Evolutionary conservation across 1,284 basidiomycete species (phyloP).

Genomic region (Austroboletus niveus): DNA sequence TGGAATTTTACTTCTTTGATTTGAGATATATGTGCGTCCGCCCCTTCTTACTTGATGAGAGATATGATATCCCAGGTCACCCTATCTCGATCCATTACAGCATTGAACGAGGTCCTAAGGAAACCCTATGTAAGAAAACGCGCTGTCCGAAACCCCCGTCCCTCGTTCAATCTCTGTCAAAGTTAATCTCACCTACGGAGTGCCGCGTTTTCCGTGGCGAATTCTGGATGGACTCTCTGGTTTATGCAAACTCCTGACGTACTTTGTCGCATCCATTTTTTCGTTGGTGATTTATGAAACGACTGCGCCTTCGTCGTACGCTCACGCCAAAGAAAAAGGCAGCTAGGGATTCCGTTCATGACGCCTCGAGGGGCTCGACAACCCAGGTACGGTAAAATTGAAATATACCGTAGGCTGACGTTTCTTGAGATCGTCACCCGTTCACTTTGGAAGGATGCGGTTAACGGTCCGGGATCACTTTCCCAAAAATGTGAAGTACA

Average conservation of each 20-base stretch:
- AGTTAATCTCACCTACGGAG: constrained; percentile 27
- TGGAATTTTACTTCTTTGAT: constrained; percentile 18
- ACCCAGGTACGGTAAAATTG: constrained; percentile 2
- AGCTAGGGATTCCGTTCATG: constrained; percentile 13
- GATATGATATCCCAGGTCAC: not conserved
- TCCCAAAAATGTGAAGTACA: constrained; percentile 1
- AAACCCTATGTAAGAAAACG: constrained; percentile 5
- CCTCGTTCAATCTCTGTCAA: constrained; percentile 12
- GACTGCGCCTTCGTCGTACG: not conserved
- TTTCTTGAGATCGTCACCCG: constrained; percentile 19
- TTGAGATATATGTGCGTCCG: constrained; percentile 2
- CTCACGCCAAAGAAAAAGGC: constrained; percentile 1
- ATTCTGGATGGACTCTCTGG: constrained; percentile 11
- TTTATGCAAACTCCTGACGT: not conserved
- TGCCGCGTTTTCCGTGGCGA: constrained; percentile 9
- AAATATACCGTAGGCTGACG: constrained; percentile 7
- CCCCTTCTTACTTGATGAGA: constrained; percentile 17
- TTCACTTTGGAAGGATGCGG: constrained; percentile 27
- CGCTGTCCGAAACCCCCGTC: constrained; percentile 13
- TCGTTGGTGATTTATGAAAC: no score
- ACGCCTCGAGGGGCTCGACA: not conserved
- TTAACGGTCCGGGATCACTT: constrained; percentile 14
- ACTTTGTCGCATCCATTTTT: not conserved
- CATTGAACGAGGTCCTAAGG: constrained; percentile 10
- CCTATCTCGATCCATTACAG: constrained; percentile 20